These are phyloP conservation scores for Cyclostephanos tholiformis DNA, from an alignment of 108 stramenopile species.

Conservation along the genomic window DNA sequence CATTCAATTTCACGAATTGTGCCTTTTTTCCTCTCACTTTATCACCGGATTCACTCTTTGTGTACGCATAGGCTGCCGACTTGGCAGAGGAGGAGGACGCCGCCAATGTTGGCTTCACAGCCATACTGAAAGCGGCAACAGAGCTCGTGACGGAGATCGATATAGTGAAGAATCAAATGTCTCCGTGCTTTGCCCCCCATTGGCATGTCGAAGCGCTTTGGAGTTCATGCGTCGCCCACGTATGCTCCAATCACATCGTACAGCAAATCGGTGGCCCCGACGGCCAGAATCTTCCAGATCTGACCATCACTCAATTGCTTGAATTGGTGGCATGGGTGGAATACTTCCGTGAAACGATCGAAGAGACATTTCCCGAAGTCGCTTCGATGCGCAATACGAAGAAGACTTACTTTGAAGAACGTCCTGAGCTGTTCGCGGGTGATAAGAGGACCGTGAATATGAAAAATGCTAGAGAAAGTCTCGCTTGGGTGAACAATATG, in stretches of 20 bases:
- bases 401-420: constrained; percentile 78
- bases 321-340: constrained; percentile 91
- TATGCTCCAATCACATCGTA: constrained; percentile 83
- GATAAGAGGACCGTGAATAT: constrained; percentile 75
- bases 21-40: not conserved
- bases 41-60: not conserved
- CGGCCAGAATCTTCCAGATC: constrained; percentile 73
- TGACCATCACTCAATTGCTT: constrained; percentile 85
- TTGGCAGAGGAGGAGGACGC: constrained; percentile 71
- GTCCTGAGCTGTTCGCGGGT: constrained; percentile 72
- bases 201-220: constrained; percentile 87
- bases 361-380: constrained; percentile 87
- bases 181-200: constrained; percentile 85
- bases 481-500: constrained; percentile 86
- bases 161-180: constrained; percentile 84
- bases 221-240: constrained; percentile 85
- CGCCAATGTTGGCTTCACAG: constrained; percentile 66
- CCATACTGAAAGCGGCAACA: constrained; percentile 80
- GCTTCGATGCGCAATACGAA: constrained; percentile 61
- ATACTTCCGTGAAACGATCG: constrained; percentile 83
- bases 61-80: constrained; percentile 46
- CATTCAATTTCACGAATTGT: not conserved
- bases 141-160: constrained; percentile 83
- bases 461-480: constrained; percentile 75
- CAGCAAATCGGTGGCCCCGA: constrained; percentile 89